phyloP scores from a whole-genome alignment of 305 asterid genomes.

The Rubia occidens region DNA sequence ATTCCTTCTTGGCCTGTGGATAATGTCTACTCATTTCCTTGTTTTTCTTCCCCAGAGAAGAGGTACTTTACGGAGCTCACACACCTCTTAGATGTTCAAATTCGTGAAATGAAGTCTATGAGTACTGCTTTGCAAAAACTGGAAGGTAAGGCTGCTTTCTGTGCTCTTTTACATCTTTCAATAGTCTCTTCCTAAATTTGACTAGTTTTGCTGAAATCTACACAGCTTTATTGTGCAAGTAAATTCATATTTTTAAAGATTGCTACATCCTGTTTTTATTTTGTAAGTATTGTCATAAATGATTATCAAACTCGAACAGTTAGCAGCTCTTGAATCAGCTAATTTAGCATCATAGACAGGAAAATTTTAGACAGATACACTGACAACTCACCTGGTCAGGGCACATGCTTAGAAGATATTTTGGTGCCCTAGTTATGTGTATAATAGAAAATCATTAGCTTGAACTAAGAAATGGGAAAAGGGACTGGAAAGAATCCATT shows the following conservation, averaged over 20 bases:
- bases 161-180: not conserved
- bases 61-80: conserved; percentile 76
- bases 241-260: not conserved
- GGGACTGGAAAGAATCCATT: not conserved
- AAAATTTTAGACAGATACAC: not conserved
- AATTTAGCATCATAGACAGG: not conserved
- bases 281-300: not conserved
- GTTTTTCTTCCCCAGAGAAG: conserved; percentile 53
- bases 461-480: not conserved
- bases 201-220: not conserved
- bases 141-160: conserved; percentile 34
- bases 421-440: not conserved
- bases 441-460: not conserved
- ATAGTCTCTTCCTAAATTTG: not conserved
- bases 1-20: not conserved
- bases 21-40: not conserved
- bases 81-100: conserved; percentile 57
- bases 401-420: not conserved
- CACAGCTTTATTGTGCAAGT: not conserved
- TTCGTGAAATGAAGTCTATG: conserved; percentile 86
- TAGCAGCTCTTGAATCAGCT: not conserved
- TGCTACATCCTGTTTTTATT: not conserved
- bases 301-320: not conserved
- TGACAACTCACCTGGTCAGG: not conserved
- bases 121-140: conserved; percentile 54